A percentile compares a stretch with the other conserved stretches of the same genome.
phyloP scores from a whole-genome alignment of 2,329 filamentous ascomycete genomes.

The Elsinoe perseae region DNA sequence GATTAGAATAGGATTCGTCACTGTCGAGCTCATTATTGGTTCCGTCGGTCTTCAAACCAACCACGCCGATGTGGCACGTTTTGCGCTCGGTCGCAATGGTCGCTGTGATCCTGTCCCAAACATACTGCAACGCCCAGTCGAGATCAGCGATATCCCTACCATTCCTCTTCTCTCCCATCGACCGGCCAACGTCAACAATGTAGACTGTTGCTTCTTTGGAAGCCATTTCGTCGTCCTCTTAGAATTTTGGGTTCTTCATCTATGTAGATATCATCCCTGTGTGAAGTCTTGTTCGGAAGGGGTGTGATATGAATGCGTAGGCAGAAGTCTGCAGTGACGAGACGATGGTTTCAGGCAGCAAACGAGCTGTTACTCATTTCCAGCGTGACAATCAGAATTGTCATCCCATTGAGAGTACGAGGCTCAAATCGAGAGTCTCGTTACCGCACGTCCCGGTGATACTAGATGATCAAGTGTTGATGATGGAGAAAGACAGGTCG shows the following conservation, averaged over 20 bases:
- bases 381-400: too few relatives aligned
- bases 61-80: conserved; percentile 65
- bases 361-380: too few relatives aligned
- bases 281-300: too few relatives aligned
- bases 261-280: too few relatives aligned
- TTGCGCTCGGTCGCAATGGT: conserved; percentile 67
- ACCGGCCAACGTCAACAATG: conserved; percentile 76
- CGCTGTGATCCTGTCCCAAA: conserved; percentile 85
- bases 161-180: conserved; percentile 68
- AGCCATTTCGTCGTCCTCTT: conserved; percentile 63
- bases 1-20: conserved; percentile 69
- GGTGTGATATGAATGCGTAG: too few relatives aligned
- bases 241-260: too few relatives aligned
- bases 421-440: too few relatives aligned
- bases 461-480: too few relatives aligned
- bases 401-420: too few relatives aligned
- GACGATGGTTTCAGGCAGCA: background rate
- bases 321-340: too few relatives aligned
- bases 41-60: conserved; percentile 72
- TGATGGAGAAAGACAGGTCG: background rate
- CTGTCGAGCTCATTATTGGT: conserved; percentile 60
- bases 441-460: too few relatives aligned
- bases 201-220: conserved; percentile 91
- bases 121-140: conserved; percentile 81
- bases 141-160: conserved; percentile 72